These are phyloP conservation scores for Sporothrix dimorphospora DNA, from an alignment of 2,329 filamentous ascomycete genomes.

Conservation along the genomic window DNA sequence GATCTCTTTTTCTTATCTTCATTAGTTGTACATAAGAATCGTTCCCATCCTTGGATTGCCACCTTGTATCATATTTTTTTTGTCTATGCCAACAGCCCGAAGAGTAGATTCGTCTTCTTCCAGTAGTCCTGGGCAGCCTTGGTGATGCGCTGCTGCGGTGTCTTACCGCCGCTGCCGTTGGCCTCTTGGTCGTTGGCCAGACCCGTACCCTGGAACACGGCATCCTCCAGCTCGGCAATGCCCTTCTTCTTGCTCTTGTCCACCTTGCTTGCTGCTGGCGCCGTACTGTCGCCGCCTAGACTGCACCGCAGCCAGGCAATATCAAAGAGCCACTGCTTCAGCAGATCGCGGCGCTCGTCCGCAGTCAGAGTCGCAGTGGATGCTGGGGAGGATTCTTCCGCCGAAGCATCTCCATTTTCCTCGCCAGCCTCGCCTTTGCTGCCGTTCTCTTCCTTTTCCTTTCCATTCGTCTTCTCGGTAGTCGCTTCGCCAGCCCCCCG, in stretches of 20 bases:
- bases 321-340: constrained; percentile 66
- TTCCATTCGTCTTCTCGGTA: background rate
- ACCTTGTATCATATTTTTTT: constrained; percentile 11
- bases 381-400: constrained; percentile 25
- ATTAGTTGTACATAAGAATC: constrained; percentile 6
- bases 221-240: constrained; percentile 51
- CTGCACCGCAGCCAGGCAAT: constrained; percentile 54
- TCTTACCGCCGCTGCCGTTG: constrained; percentile 46
- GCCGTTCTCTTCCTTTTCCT: background rate
- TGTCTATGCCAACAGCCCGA: constrained; percentile 68
- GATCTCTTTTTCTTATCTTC: constrained; percentile 23
- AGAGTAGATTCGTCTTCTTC: constrained; percentile 79
- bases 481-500: constrained; percentile 33
- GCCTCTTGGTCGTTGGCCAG: constrained; percentile 37
- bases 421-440: background rate
- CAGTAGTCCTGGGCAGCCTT: constrained; percentile 76
- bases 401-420: background rate
- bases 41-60: no score
- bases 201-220: constrained; percentile 50
- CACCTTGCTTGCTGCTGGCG: constrained; percentile 33
- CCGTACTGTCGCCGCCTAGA: constrained; percentile 41
- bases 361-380: background rate
- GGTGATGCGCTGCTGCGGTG: constrained; percentile 56
- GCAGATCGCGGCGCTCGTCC: constrained; percentile 50
- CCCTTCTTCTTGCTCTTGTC: constrained; percentile 19